Conservation (phyloP, 768 basidiomycete species). For the Sistotremastrum suecicum region DNA sequence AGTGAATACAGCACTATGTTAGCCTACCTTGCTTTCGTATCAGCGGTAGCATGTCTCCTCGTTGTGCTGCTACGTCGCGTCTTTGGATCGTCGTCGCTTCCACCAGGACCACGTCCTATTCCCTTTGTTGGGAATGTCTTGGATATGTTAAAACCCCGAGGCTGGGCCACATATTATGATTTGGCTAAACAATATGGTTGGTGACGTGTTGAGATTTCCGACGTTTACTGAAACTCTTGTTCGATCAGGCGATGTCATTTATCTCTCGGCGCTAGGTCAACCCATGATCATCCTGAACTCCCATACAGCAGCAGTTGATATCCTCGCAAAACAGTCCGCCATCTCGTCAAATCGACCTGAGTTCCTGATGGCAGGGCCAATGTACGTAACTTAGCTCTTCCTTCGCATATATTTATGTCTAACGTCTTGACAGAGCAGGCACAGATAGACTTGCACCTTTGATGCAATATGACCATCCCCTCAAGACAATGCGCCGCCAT, state of each 20-base stretch:
- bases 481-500: too few species aligned
- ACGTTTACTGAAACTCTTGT: too few species aligned
- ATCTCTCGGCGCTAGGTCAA: conserved; percentile 14
- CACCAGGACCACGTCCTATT: conserved; percentile 21
- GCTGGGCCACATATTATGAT: conserved; percentile 10
- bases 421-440: too few species aligned
- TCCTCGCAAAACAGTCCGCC: conserved; percentile 7
- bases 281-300: conserved; percentile 18
- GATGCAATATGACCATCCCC: too few species aligned
- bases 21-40: too few species aligned
- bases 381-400: too few species aligned
- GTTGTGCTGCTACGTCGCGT: too few species aligned
- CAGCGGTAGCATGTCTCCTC: too few species aligned
- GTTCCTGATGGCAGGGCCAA: background rate
- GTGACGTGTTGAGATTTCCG: too few species aligned
- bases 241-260: conserved; percentile 15
- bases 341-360: conserved; percentile 8
- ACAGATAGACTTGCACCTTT: too few species aligned
- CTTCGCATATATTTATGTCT: too few species aligned
- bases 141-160: conserved; percentile 12
- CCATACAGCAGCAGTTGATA: conserved; percentile 4
- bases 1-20: too few species aligned
- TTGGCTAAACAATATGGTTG: conserved; percentile 14
- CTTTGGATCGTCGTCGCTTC: conserved; percentile 7
- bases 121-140: conserved; percentile 13